Base-by-base conservation (phyloP, 176 grass and related monocot species). In the Calamus simplicifolius region DNA sequence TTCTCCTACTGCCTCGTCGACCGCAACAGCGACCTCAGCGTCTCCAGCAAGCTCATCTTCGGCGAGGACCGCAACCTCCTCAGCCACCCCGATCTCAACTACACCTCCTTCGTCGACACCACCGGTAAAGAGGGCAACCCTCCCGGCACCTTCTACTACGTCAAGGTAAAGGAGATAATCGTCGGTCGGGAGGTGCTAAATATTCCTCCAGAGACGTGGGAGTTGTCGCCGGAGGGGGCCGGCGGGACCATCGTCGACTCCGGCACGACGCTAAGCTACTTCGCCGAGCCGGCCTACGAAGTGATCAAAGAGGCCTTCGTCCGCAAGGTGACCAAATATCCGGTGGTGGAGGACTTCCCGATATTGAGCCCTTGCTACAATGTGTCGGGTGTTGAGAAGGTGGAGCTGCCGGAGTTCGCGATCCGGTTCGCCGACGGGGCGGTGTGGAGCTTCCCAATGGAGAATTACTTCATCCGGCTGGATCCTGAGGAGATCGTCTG, bases 1-100 rank as follows among this genome's bases (percentile, higher is more conserved):
- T 98, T 98, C 76, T 98, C 93, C 25, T 98, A 92, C 71, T 98
- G 93, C 84, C 93, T 98, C 17, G 93, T 92, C 0, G 93, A 98
- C 60, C 84, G 86, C 64, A 77, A 89, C 81, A 98, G 93, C 70
- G 74, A 63, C 52, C 71, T 70, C 49, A 79, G 68, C 31, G 80
- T 83, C 43, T 77, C 68, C 14, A 92, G 93, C 76, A 98, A 89
- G 70, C 55, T 92, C 43, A 77, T 98, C 26, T 92, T 98, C 66
- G 93, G 93, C 16, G 83, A 85, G 25, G 86, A 91, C 65, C 2
- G 19, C 30, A 62, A 5, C 17, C 63, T 82, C 19, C 50, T 88
- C 17, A 23, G 57, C 17, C 73, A 76, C 58, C 84, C 84, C 5
- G 43, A n/a, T 26, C 85, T 88, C 50, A 98, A 83, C 13, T 92